Evolutionary conservation across 192 early-diverging fungal genomes (phyloP).

Genomic region (Obelidium mucronatum): DNA sequence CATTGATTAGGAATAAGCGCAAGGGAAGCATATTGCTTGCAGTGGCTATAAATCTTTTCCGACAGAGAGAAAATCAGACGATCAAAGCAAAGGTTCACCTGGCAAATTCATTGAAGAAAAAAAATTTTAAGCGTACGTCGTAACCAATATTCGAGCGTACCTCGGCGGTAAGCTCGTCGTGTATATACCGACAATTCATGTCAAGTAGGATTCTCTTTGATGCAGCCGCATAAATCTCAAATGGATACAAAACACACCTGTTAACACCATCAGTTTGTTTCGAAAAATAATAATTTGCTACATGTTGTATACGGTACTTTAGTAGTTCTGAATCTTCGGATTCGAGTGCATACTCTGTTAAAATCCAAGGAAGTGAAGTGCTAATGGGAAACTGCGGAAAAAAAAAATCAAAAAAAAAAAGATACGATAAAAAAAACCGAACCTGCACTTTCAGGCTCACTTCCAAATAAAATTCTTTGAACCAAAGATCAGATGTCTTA

Average conservation of each 20-base stretch:
- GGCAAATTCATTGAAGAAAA: background rate
- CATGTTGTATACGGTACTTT: constrained; percentile 31
- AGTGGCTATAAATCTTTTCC: constrained; percentile 56
- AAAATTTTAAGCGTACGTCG: background rate
- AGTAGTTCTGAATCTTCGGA: constrained; percentile 45
- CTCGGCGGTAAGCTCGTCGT: constrained; percentile 64
- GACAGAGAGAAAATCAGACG: constrained; percentile 55
- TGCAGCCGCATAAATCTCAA: constrained; percentile 63
- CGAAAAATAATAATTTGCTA: constrained; percentile 12
- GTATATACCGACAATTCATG: constrained; percentile 55
- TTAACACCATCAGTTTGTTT: too few species aligned
- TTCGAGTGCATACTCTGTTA: constrained; percentile 55
- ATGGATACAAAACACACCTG: constrained; percentile 49
- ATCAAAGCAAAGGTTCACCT: constrained; percentile 65
- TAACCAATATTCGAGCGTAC: constrained; percentile 21
- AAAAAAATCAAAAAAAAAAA: background rate
- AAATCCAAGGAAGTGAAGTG: constrained; percentile 65
- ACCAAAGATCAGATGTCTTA: constrained; percentile 61
- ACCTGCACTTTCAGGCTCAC: constrained; percentile 58
- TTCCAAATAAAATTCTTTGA: constrained; percentile 66
- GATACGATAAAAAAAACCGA: background rate
- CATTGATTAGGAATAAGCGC: constrained; percentile 12
- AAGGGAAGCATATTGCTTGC: constrained; percentile 52
- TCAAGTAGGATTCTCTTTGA: constrained; percentile 44
- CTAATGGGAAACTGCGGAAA: constrained; percentile 55